Percentiles rank a stretch among this genome's conserved stretches.
Conservation (phyloP, 2,329 filamentous ascomycete genomes). For the Penicillium occitanis region DNA sequence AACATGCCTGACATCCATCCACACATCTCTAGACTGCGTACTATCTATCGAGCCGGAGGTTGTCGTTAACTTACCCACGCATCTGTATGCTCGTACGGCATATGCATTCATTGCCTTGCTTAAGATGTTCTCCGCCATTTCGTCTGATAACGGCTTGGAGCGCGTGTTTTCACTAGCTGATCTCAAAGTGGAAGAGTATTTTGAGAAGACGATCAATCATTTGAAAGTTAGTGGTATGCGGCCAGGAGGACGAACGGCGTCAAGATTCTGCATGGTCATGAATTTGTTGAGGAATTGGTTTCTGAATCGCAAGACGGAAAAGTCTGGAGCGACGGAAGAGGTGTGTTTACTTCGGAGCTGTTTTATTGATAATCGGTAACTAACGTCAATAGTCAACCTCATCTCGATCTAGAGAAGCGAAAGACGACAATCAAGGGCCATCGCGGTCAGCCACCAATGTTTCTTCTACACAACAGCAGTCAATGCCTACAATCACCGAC, state of each 20-base stretch:
- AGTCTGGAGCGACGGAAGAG: conserved; percentile 26
- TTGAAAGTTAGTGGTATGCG: conserved; percentile 64
- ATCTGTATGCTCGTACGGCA: conserved; percentile 69
- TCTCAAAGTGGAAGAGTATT: conserved; percentile 64
- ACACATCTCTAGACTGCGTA: conserved; percentile 66
- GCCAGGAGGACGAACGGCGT: conserved; percentile 63
- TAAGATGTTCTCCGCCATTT: conserved; percentile 70
- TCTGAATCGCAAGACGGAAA: conserved; percentile 44
- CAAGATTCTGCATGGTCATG: conserved; percentile 70
- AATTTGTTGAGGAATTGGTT: conserved; percentile 72
- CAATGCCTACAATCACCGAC: neutral
- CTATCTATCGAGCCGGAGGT: conserved; percentile 58
- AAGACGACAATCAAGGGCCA: neutral
- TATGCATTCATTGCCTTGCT: conserved; percentile 71
- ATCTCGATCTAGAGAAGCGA: neutral
- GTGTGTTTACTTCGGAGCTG: conserved; percentile 8
- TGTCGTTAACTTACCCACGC: conserved; percentile 66
- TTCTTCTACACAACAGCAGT: neutral
- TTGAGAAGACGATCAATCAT: conserved; percentile 68
- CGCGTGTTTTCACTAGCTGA: conserved; percentile 67
- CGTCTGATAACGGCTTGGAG: conserved; percentile 64
- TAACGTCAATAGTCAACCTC: neutral
- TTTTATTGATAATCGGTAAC: neutral
- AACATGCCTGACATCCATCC: conserved; percentile 65
- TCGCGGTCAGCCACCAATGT: neutral